phyloP scores from a whole-genome alignment of 2,329 filamentous ascomycete genomes.

The Colletotrichum gigasporum region DNA sequence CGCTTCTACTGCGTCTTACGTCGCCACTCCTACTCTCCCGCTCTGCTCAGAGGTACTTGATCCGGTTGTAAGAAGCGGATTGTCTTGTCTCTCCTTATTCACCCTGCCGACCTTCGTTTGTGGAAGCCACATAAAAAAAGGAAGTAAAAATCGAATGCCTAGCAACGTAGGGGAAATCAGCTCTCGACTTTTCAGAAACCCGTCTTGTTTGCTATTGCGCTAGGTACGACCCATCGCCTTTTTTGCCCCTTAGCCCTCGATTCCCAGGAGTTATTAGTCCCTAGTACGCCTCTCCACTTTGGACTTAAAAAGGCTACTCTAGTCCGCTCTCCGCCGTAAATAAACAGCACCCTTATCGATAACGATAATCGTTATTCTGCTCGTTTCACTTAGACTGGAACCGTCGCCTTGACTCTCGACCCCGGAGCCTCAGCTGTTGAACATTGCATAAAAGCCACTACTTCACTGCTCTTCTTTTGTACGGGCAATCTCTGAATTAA shows the following conservation, averaged over 20 bases:
- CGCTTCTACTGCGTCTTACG: conserved; percentile 6
- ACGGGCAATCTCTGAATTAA: not conserved
- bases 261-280: not conserved
- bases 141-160: conserved; percentile 16
- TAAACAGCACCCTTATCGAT: not conserved
- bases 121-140: conserved; percentile 3
- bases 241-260: not conserved
- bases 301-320: conserved; percentile 14
- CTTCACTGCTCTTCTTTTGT: not conserved
- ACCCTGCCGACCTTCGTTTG: not conserved
- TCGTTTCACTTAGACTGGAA: conserved; percentile 15
- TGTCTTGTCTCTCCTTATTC: not conserved
- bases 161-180: conserved; percentile 31
- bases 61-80: not conserved
- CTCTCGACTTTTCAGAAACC: conserved; percentile 19
- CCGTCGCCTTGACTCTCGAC: not conserved
- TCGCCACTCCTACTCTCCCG: conserved; percentile 12
- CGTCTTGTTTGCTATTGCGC: not conserved
- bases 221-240: not conserved
- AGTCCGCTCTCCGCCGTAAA: conserved; percentile 6
- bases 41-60: not conserved
- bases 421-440: not conserved
- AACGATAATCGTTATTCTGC: not conserved
- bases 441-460: not conserved
- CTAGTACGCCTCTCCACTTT: conserved; percentile 11